A percentile compares a stretch with the other conserved stretches of the same genome.
Evolutionary conservation across 306 rosid species (phyloP).

Genomic region (Pterocarpus santalinus): DNA sequence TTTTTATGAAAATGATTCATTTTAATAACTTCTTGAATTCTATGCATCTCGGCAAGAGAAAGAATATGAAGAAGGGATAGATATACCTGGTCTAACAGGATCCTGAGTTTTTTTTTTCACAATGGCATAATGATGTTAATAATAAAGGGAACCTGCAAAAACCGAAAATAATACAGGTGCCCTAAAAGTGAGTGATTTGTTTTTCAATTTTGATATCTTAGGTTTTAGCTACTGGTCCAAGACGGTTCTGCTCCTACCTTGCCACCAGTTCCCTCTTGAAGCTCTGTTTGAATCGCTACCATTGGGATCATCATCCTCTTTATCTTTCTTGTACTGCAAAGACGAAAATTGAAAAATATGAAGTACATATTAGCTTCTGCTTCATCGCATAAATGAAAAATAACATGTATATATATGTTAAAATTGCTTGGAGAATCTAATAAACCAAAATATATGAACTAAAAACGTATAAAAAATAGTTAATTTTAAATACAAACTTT

Average conservation of each 20-base stretch:
- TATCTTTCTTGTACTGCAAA: slow-evolving; percentile 71
- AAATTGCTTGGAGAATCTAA: no score
- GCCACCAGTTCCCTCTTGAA: slow-evolving; percentile 97
- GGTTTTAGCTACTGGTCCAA: not conserved
- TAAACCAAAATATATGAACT: no score
- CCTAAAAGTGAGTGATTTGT: slow-evolving; percentile 26
- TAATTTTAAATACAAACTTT: no score
- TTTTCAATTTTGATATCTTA: not conserved
- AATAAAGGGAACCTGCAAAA: slow-evolving; percentile 81
- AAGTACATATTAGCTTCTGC: no score
- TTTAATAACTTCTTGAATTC: not conserved
- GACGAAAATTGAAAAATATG: not conserved
- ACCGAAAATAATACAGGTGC: slow-evolving; percentile 17
- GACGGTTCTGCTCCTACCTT: slow-evolving; percentile 62
- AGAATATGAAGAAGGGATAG: no score
- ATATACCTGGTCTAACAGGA: no score
- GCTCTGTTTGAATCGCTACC: slow-evolving; percentile 64
- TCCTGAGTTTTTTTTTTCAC: no score
- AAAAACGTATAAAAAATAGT: no score
- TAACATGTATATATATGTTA: no score
- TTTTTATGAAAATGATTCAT: not conserved
- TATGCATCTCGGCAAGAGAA: not conserved
- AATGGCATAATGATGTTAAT: slow-evolving; percentile 45
- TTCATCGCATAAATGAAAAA: no score
- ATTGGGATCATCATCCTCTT: slow-evolving; percentile 58